These are phyloP conservation scores for Colletotrichum limetticola DNA, from an alignment of 2,329 filamentous ascomycete species.

Conservation along the genomic window DNA sequence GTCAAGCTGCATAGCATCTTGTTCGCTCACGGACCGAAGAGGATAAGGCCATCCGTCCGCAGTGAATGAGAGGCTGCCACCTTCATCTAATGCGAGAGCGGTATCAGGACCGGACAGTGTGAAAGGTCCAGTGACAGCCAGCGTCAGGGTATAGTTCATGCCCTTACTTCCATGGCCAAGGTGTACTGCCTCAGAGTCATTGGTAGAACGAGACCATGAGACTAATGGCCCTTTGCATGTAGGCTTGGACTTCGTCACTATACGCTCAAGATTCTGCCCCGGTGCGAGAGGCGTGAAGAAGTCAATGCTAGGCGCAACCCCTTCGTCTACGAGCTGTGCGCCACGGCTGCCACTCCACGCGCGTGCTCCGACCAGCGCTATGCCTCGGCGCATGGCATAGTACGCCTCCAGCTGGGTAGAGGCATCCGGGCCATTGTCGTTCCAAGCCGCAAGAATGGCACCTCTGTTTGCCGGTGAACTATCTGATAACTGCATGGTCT, in stretches of 20 bases:
- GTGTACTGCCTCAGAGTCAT: constrained; percentile 12
- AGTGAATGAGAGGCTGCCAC: constrained; percentile 2
- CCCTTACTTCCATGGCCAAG: constrained; percentile 54
- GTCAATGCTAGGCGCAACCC: constrained; percentile 47
- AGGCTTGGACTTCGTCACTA: constrained; percentile 27
- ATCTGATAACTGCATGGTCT: constrained; percentile 48
- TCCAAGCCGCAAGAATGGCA: constrained; percentile 57
- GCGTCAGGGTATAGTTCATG: constrained; percentile 54
- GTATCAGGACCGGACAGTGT: constrained; percentile 9
- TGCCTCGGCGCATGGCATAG: constrained; percentile 56
- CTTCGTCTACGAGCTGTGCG: constrained; percentile 40
- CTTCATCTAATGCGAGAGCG: neutral
- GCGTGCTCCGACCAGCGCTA: constrained; percentile 52
- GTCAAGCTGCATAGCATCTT: constrained; percentile 59
- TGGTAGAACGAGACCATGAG: constrained; percentile 43
- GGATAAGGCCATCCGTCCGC: constrained; percentile 55
- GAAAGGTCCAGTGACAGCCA: constrained; percentile 39
- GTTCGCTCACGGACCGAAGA: constrained; percentile 54
- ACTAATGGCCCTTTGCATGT: constrained; percentile 39
- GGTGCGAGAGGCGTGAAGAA: constrained; percentile 51
- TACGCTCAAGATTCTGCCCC: constrained; percentile 56
- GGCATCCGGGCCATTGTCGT: constrained; percentile 59
- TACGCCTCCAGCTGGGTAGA: constrained; percentile 59
- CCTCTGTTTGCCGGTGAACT: constrained; percentile 45
- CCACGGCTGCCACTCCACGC: constrained; percentile 54